Conservation (phyloP, 305 asterid genomes). For the Fraxinus xanthoxyloides region DNA sequence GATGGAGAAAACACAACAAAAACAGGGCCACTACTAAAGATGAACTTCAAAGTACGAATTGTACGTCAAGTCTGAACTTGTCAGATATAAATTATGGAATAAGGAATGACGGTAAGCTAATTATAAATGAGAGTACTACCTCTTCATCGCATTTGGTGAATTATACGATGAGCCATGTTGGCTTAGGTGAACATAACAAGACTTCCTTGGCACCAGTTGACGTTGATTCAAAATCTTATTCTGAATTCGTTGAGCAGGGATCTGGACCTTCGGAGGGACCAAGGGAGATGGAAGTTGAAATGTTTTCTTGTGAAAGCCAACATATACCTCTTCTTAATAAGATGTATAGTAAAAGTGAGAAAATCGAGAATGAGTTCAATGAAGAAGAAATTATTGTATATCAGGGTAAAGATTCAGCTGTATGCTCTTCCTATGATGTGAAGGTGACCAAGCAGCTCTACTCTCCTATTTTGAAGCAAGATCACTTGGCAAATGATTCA, state of each 20-base stretch:
- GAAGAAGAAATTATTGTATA: slow-evolving; percentile 23
- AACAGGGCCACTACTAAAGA: slow-evolving; percentile 15
- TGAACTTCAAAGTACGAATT: slow-evolving; percentile 19
- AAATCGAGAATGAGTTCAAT: slow-evolving; percentile 14
- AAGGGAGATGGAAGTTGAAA: slow-evolving; percentile 20
- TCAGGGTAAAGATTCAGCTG: slow-evolving; percentile 27
- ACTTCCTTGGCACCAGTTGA: slow-evolving; percentile 10
- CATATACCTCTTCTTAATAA: slow-evolving; percentile 5
- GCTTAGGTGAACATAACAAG: slow-evolving; percentile 8
- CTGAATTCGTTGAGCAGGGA: slow-evolving; percentile 17
- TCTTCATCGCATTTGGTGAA: slow-evolving; percentile 16
- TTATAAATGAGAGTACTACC: slow-evolving; percentile 13
- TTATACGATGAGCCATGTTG: slow-evolving; percentile 8
- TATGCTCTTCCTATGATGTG: slow-evolving; percentile 13
- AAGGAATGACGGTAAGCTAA: slow-evolving; percentile 9
- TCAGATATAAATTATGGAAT: slow-evolving; percentile 24
- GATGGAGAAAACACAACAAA: slow-evolving; percentile 17
- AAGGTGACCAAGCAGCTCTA: slow-evolving; percentile 3
- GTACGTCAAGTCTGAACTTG: slow-evolving; percentile 28
- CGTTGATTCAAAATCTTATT: slow-evolving; percentile 11
- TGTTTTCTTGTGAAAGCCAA: slow-evolving; percentile 21
- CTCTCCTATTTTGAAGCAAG: slow-evolving; percentile 20
- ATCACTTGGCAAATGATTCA: slow-evolving; percentile 21
- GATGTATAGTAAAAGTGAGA: slow-evolving; percentile 14
- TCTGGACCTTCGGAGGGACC: slow-evolving; percentile 18